Percentiles rank a stretch among this genome's conserved stretches.
phyloP scores from a whole-genome alignment of 2,329 filamentous ascomycete species.

The Colletotrichum sidae region DNA sequence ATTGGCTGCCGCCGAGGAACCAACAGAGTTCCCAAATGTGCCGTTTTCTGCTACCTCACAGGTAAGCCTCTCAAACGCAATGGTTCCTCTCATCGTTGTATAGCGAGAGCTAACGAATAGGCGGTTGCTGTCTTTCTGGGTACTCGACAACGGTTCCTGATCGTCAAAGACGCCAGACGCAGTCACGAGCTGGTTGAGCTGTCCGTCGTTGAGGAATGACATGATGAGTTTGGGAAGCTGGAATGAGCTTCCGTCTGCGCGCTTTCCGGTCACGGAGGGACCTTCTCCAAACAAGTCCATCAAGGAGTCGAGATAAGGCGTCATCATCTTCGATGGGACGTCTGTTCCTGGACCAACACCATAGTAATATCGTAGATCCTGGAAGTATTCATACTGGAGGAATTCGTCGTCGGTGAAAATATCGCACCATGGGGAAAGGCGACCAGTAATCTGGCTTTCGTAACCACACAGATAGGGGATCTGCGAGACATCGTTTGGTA shows the following conservation, averaged over 20 bases:
- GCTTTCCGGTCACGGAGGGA: constrained; percentile 60
- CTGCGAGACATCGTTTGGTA: constrained; percentile 62
- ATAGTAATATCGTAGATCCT: constrained; percentile 77
- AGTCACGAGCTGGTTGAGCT: constrained; percentile 71
- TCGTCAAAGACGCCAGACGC: constrained; percentile 71
- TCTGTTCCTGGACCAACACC: constrained; percentile 68
- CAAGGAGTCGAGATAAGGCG: constrained; percentile 68
- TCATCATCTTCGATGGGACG: constrained; percentile 68
- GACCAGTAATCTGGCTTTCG: constrained; percentile 74
- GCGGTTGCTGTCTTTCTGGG: constrained; percentile 57
- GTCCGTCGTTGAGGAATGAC: constrained; percentile 74
- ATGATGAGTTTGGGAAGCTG: constrained; percentile 68
- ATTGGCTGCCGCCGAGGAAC: too few relatives aligned
- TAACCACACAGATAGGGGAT: constrained; percentile 80
- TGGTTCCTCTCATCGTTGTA: constrained; percentile 73
- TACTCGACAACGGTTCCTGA: constrained; percentile 60
- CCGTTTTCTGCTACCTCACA: constrained; percentile 50
- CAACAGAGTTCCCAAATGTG: constrained; percentile 24
- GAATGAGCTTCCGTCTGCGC: constrained; percentile 58
- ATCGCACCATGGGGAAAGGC: constrained; percentile 70
- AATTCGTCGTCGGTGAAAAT: constrained; percentile 73
- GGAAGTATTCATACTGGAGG: constrained; percentile 72
- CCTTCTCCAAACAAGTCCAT: constrained; percentile 64
- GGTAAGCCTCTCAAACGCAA: constrained; percentile 72
- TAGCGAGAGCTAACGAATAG: constrained; percentile 68